These are phyloP conservation scores for Trichoderma sp. DNA, from an alignment of 2,329 filamentous ascomycete species.

Conservation along the genomic window DNA sequence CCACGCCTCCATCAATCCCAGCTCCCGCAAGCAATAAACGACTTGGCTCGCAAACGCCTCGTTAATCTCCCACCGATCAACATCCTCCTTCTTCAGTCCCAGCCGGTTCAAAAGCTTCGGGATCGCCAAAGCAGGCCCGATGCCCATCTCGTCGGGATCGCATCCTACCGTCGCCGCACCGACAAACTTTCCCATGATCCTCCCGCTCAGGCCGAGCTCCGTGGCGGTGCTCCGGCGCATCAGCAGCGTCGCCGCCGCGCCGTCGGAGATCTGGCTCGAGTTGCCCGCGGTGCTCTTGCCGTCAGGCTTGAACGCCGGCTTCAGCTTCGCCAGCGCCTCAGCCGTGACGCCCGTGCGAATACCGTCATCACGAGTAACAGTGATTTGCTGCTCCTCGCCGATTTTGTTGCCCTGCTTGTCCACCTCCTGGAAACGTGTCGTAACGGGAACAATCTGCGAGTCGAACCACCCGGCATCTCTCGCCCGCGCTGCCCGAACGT, in stretches of 20 bases:
- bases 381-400: constrained; percentile 62
- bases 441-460: constrained; percentile 77
- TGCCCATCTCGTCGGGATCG: constrained; percentile 88
- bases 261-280: constrained; percentile 81
- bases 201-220: constrained; percentile 66
- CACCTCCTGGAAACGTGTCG: constrained; percentile 65
- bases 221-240: constrained; percentile 82
- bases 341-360: constrained; percentile 68
- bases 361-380: constrained; percentile 78
- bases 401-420: constrained; percentile 59
- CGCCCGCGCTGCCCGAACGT: constrained; percentile 71
- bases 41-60: constrained; percentile 73
- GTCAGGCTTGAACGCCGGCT: constrained; percentile 77
- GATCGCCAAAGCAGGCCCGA: constrained; percentile 84
- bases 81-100: constrained; percentile 66
- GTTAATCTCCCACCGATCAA: constrained; percentile 91
- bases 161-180: constrained; percentile 75
- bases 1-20: constrained; percentile 65
- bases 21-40: constrained; percentile 68
- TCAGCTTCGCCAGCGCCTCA: constrained; percentile 75
- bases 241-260: constrained; percentile 79
- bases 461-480: constrained; percentile 71
- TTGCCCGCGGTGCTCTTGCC: constrained; percentile 86
- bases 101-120: constrained; percentile 74
- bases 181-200: constrained; percentile 82